Evolutionary conservation across 2,329 filamentous ascomycete genomes (phyloP).

Genomic region (Fusarium continuum): DNA sequence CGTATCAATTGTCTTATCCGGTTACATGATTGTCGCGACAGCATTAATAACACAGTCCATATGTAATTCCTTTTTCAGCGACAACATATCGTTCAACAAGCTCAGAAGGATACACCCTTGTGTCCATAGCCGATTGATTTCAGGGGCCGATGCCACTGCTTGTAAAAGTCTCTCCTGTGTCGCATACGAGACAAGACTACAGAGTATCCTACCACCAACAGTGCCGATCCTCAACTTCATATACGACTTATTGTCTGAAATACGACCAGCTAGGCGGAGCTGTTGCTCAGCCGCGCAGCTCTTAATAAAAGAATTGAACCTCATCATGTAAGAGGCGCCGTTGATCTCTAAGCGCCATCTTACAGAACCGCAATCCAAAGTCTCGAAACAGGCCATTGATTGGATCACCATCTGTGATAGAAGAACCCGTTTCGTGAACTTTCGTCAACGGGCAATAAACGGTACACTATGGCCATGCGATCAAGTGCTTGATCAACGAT

Average conservation of each 20-base stretch:
- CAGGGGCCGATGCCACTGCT: slow-evolving; percentile 2
- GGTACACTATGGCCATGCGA: slow-evolving; percentile 50
- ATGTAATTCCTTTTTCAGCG: slow-evolving; percentile 47
- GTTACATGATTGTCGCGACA: slow-evolving; percentile 40
- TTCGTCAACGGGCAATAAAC: slow-evolving; percentile 39
- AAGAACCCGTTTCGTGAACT: slow-evolving; percentile 7
- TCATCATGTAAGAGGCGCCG: slow-evolving; percentile 37
- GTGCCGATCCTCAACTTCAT: slow-evolving; percentile 44
- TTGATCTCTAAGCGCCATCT: slow-evolving; percentile 9
- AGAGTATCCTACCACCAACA: slow-evolving; percentile 40
- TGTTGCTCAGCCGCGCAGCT: slow-evolving; percentile 44
- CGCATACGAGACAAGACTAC: slow-evolving; percentile 43
- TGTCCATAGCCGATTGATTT: slow-evolving; percentile 29
- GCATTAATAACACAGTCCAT: slow-evolving; percentile 45
- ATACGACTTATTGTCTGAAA: slow-evolving; percentile 44
- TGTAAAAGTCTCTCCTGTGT: slow-evolving; percentile 16
- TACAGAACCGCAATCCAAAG: slow-evolving; percentile 33
- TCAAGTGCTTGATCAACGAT: slow-evolving; percentile 36
- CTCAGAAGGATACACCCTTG: slow-evolving; percentile 40
- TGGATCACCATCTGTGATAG: slow-evolving; percentile 12
- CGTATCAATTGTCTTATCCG: slow-evolving; percentile 34
- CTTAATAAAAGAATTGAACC: slow-evolving; percentile 36
- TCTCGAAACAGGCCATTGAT: slow-evolving; percentile 41
- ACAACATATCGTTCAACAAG: slow-evolving; percentile 47
- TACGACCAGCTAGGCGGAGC: slow-evolving; percentile 34